phyloP scores from a whole-genome alignment of 2,329 filamentous ascomycete species.

The Meredithiella fracta region DNA sequence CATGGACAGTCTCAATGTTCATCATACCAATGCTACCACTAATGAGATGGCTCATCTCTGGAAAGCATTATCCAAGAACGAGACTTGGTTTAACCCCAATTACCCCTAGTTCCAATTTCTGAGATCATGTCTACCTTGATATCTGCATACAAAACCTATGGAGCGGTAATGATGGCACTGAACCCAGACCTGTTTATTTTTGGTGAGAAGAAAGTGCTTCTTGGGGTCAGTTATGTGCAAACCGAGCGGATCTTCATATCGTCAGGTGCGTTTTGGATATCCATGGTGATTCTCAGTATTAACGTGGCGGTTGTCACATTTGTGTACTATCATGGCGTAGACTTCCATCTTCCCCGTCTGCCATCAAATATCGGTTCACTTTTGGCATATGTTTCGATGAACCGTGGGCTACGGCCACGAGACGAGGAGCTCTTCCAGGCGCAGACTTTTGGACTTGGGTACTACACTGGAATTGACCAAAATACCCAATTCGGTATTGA shows the following conservation, averaged over 20 bases:
- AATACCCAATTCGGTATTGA: conserved; percentile 36
- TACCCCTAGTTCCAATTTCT: background rate
- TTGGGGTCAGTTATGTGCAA: conserved; percentile 14
- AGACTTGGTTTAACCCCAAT: conserved; percentile 1
- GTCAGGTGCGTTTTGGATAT: conserved; percentile 28
- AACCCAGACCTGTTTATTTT: conserved; percentile 22
- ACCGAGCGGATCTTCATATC: conserved; percentile 34
- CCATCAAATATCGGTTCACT: conserved; percentile 34
- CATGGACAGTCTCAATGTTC: background rate
- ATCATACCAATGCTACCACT: background rate
- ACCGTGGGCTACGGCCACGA: conserved; percentile 21
- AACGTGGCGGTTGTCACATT: conserved; percentile 28
- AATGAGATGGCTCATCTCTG: conserved; percentile 5
- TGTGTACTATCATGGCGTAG: conserved; percentile 27
- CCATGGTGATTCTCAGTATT: conserved; percentile 25
- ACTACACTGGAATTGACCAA: conserved; percentile 31
- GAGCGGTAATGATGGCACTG: background rate
- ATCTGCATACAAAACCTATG: background rate
- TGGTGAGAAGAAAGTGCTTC: background rate
- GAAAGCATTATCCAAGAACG: background rate
- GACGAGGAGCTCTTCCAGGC: background rate
- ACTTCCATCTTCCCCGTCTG: conserved; percentile 31
- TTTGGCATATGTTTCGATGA: conserved; percentile 32
- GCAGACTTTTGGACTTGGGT: conserved; percentile 27
- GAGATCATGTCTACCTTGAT: background rate